These are phyloP conservation scores for Melastoma malabathricum DNA, from an alignment of 345 rosid species.

Conservation along the genomic window DNA sequence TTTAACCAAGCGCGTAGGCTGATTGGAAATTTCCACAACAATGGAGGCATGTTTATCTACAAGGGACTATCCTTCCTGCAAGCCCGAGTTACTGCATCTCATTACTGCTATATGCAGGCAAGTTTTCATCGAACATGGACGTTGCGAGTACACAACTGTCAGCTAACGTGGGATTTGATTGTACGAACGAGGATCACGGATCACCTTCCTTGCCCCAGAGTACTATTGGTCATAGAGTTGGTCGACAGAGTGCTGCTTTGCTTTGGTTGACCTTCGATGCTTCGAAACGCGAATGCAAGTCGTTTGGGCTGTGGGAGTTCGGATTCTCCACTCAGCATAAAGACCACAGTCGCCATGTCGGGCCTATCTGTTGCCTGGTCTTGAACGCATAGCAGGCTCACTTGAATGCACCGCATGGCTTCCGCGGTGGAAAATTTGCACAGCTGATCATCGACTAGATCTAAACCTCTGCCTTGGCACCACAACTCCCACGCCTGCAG, in stretches of 20 bases:
- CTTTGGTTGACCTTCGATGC: no score
- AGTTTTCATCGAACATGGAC: no score
- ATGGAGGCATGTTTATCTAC: no score
- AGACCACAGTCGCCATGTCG: conserved; percentile 10
- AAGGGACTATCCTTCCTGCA: no score
- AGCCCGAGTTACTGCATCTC: no score
- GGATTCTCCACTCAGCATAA: conserved; percentile 4
- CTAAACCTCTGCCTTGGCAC: not conserved
- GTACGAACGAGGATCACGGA: no score
- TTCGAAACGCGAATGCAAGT: not conserved
- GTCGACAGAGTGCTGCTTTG: no score
- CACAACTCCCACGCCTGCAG: not conserved
- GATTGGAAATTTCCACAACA: no score
- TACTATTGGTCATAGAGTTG: not conserved
- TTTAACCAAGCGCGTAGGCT: no score
- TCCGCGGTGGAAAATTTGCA: conserved; percentile 1
- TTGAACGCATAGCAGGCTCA: conserved; percentile 18
- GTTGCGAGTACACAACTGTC: no score
- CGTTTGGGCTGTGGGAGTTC: not conserved
- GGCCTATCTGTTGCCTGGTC: conserved; percentile 17
- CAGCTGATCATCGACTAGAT: conserved; percentile 1
- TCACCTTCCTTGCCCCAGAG: not conserved
- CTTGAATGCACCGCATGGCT: conserved; percentile 1
- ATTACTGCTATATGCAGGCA: no score
- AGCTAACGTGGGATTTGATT: no score